A percentile compares a stretch with the other conserved stretches of the same genome.
phyloP scores from a whole-genome alignment of 441 rosid species.

The Populus trichocarpa region DNA sequence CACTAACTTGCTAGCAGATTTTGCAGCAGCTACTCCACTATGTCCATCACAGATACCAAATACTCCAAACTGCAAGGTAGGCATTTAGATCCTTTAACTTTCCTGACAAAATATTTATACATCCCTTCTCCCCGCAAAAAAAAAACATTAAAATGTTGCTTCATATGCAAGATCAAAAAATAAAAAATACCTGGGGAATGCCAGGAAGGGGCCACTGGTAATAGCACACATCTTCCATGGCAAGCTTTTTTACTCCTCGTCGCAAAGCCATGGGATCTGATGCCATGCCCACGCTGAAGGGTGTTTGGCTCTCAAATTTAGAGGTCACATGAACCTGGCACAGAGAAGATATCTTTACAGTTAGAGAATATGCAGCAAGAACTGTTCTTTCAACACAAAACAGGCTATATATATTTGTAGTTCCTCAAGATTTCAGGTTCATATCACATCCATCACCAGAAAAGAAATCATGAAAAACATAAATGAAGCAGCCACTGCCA shows the following conservation, averaged over 20 bases:
- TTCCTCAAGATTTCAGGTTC: not conserved
- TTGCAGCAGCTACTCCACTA: conserved; percentile 86
- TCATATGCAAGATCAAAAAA: conserved; percentile 12
- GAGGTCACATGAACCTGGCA: conserved; percentile 69
- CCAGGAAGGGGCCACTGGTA: conserved; percentile 96
- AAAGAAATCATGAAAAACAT: conserved; percentile 3
- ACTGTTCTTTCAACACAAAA: not conserved
- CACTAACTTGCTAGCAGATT: conserved; percentile 88
- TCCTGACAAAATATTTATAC: conserved; percentile 4
- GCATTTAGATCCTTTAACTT: conserved; percentile 22
- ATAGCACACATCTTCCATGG: conserved; percentile 95
- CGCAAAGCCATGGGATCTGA: conserved; percentile 96
- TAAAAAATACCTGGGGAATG: conserved; percentile 67
- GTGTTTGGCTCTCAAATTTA: conserved; percentile 48
- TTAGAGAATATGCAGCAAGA: not conserved
- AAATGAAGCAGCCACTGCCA: not conserved
- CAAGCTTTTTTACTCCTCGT: conserved; percentile 86
- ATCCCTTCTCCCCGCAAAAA: not conserved
- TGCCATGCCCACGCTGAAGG: conserved; percentile 80
- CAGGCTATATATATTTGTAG: not conserved
- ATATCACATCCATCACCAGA: not conserved
- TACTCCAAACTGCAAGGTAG: conserved; percentile 73
- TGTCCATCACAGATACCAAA: conserved; percentile 98
- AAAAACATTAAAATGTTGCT: conserved; percentile 8
- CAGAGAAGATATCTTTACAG: not conserved